Percentiles rank a stretch among this genome's conserved stretches.
These are phyloP conservation scores for Xerocomus cyaneibrunnescens DNA, from an alignment of 1,284 basidiomycete genomes.

Conservation along the genomic window DNA sequence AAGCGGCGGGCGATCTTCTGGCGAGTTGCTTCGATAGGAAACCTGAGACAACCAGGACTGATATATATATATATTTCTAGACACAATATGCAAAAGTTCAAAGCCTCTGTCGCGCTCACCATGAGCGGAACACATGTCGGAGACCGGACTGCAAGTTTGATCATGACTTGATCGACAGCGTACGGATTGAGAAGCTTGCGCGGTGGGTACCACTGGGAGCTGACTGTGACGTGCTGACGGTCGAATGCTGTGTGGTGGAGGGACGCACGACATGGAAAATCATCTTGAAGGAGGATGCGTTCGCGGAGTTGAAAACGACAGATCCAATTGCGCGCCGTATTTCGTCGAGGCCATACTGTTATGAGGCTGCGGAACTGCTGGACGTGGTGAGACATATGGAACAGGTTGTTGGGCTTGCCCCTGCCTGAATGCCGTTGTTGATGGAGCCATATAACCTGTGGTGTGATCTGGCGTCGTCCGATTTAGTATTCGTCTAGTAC, in stretches of 20 bases:
- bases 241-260: slow-evolving; percentile 17
- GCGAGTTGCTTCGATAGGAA: background rate
- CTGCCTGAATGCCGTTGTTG: too few relatives aligned
- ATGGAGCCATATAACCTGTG: too few relatives aligned
- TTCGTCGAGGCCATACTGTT: slow-evolving; percentile 16
- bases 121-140: slow-evolving; percentile 6
- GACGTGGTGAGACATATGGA: slow-evolving; percentile 19
- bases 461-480: too few relatives aligned
- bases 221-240: slow-evolving; percentile 11
- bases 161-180: slow-evolving; percentile 17
- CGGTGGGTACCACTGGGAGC: background rate
- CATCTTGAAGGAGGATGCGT: slow-evolving; percentile 11
- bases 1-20: slow-evolving; percentile 2
- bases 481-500: too few relatives aligned
- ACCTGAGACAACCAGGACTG: background rate
- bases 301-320: slow-evolving; percentile 11
- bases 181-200: slow-evolving; percentile 15
- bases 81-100: slow-evolving; percentile 10
- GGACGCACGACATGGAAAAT: slow-evolving; percentile 15
- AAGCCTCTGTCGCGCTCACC: slow-evolving; percentile 18
- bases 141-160: slow-evolving; percentile 18
- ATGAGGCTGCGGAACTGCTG: slow-evolving; percentile 13
- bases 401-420: slow-evolving; percentile 6
- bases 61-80: slow-evolving; percentile 1
- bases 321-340: slow-evolving; percentile 12